Base-by-base conservation (phyloP, 805 yeast genomes). In the Tetrapisispora phaffii region DNA sequence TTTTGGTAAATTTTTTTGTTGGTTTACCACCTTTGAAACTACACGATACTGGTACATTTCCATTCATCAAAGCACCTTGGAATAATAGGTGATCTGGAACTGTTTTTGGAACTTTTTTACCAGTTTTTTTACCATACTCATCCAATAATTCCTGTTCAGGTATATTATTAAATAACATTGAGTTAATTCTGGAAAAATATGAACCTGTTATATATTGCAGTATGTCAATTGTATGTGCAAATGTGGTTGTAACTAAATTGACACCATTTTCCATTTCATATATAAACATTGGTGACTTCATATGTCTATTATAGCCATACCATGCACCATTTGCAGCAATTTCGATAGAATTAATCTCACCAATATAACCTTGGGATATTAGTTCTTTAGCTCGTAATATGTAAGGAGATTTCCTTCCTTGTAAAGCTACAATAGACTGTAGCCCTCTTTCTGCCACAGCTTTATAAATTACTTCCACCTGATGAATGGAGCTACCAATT, bases 11-110 rank as follows among this genome's bases (percentile, higher is more conserved):
- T 44, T 58, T 60, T 32, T 60, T 59, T 1, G 58, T 55, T 10
- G 65, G 65, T 34, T 55, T 60, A 6, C 63, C 65, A 34, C 65
- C 63, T 47, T 60, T 58, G 28, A 60, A 54, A 42, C 58, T 53
- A 44, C 61, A 58, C 1, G 60, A 56, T 3, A 60, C 59, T 2
- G 65, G 65, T 1, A 58, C 57, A 40, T 59, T 59, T 4, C 62
- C 63, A 20, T 47, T 51, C 24, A 48, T 34, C 22, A 59, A 44
- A 10, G 57, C 48, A 10, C 63, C 65, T 41, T 60, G 65, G 38
- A 60, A 59, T 34, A 60, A 41, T 28, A 60, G 46, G 45, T 60
- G 63, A 44, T 59, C 65, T 1, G 63, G 65, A 1, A 56, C 62
- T 15, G 55, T 48, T 39, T 60, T 59, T 26, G 51, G 34, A 8